phyloP scores from a whole-genome alignment of 2,329 filamentous ascomycete species.

The Ceratocystis harringtonii region DNA sequence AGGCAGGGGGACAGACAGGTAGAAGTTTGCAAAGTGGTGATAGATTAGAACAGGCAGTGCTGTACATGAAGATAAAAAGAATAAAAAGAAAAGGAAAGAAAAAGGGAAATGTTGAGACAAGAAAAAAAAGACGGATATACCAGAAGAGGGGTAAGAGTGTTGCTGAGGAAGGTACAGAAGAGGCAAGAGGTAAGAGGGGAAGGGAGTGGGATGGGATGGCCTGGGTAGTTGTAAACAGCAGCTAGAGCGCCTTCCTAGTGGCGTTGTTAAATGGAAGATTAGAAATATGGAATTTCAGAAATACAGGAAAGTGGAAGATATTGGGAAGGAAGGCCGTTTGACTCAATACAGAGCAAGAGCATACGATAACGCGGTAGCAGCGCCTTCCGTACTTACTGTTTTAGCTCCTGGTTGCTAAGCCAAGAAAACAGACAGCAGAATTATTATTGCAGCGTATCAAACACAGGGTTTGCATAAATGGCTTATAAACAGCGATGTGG shows the following conservation, averaged over 20 bases:
- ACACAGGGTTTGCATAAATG: neutral
- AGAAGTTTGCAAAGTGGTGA: neutral
- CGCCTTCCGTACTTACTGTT: neutral
- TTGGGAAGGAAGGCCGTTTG: neutral
- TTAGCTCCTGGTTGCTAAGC: neutral
- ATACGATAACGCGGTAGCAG: neutral
- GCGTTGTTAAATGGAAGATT: neutral
- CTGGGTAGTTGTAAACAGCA: constrained; percentile 4
- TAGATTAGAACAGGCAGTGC: neutral
- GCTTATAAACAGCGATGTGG: neutral
- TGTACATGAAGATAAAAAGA: constrained; percentile 3
- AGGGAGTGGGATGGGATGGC: too few relatives aligned
- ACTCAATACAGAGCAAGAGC: neutral
- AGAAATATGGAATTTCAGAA: neutral
- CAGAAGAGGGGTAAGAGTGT: neutral
- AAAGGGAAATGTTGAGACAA: neutral
- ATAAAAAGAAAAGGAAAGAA: constrained; percentile 7
- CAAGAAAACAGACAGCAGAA: neutral
- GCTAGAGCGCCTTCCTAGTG: neutral
- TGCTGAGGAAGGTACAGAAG: constrained; percentile 2
- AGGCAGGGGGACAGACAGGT: neutral
- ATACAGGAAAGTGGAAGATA: neutral
- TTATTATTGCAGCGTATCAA: neutral
- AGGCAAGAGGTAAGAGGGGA: neutral
- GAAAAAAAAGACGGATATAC: neutral